A percentile compares a stretch with the other conserved stretches of the same genome.
These are phyloP conservation scores for Myxozyma kluyveri DNA, from an alignment of 805 yeast species.

Conservation along the genomic window DNA sequence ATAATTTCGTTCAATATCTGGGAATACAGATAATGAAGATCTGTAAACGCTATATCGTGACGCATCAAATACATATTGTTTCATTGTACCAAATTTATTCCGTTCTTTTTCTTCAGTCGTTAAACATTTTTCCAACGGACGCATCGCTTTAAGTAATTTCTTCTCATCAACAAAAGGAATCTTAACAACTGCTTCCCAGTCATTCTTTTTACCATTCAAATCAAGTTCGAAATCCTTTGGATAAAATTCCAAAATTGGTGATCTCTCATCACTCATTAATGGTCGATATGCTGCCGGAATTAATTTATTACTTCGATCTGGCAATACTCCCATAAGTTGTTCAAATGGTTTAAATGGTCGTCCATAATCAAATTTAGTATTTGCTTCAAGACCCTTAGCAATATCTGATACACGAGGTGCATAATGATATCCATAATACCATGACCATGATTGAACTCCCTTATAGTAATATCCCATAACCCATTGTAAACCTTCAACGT, in stretches of 20 bases:
- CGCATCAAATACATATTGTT: conserved; percentile 71
- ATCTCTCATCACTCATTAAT: conserved; percentile 78
- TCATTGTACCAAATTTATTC: conserved; percentile 70
- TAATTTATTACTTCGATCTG: conserved; percentile 79
- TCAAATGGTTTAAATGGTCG: conserved; percentile 88
- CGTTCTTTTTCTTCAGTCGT: conserved; percentile 69
- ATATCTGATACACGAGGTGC: conserved; percentile 89
- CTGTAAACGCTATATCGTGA: conserved; percentile 65
- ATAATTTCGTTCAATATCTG: conserved; percentile 74
- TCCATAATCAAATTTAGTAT: conserved; percentile 64
- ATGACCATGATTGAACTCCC: conserved; percentile 93
- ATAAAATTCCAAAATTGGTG: conserved; percentile 87
- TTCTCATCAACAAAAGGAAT: conserved; percentile 86
- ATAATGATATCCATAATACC: conserved; percentile 89
- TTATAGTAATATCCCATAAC: conserved; percentile 84
- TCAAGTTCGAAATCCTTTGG: conserved; percentile 86
- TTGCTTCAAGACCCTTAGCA: conserved; percentile 56
- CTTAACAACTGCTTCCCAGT: conserved; percentile 97
- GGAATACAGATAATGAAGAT: conserved; percentile 73
- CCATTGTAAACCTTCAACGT: conserved; percentile 96
- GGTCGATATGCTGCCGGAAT: conserved; percentile 74
- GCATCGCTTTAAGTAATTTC: conserved; percentile 69
- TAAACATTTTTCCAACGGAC: conserved; percentile 55
- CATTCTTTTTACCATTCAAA: conserved; percentile 89
- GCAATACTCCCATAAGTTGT: conserved; percentile 95